Base-by-base conservation (phyloP, 345 rosid genomes). In the Odontarrhena argentea region DNA sequence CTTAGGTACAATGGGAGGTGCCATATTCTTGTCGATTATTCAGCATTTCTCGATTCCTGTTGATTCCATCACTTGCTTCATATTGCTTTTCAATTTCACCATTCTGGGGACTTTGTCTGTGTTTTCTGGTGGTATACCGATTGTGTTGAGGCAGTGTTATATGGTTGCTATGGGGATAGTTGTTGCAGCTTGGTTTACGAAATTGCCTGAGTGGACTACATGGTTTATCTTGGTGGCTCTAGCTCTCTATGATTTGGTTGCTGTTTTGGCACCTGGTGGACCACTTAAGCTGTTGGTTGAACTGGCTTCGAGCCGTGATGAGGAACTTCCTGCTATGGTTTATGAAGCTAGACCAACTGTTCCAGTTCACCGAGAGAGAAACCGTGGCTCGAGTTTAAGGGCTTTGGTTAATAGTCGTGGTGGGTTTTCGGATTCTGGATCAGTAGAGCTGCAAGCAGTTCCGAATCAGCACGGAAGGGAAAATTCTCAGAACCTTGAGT, bases 261-360 rank as follows among this genome's bases (percentile, higher is more conserved):
- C 97, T 15, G 99, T 93, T 74, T 79, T 93, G 75, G 96, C 89
- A 3, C 99, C 98, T 45, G 96, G 98, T 41, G 98, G 98, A 1
- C 98, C 98, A 3, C 98, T 91, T 55, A 94, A 88, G 82, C 55
- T 94, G 70, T 70, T 94, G 75, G 97, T 94, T 10, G 91, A 91
- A 76, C 83, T 94, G 60, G 95, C 99, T 56, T 92, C 96, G 0
- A 86, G 73, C 63, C 85, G 97, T 42, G 92, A 88, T 52, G 91
- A 94, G 69, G 99, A 94, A 65, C 92, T 94, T 44, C 99, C 99
- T 45, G 99, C 99, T 6, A 78, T 91, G 83, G 80, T 94, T 3
- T 94, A 94, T 53, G 97, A 94, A 81, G 96, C 97, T 60, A 83
- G 99, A 24, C 97, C 99, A n/a, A 76, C 80, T 3, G 88, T 86